Evolutionary conservation across 176 grass and related monocot genomes (phyloP), one percentile per base, ranked within the genome.

Genomic region (Otatea glauca): DNA sequence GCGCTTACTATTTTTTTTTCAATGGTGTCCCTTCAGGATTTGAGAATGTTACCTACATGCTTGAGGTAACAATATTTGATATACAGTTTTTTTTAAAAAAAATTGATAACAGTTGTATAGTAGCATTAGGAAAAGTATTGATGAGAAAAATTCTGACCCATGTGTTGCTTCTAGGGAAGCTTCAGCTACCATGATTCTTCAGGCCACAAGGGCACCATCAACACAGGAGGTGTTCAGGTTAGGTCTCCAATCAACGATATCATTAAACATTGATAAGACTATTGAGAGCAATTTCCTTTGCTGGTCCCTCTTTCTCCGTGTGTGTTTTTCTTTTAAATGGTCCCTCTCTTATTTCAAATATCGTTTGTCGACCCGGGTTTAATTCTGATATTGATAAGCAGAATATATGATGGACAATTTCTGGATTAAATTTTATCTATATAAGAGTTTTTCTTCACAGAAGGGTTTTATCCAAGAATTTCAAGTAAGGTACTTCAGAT

Each of bases 161-260:
- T 35, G 13, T 25, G 20, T 81, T 82, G 20, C 15, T 82, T 42
- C 39, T 87, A 98, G 95, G 95, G 95, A 54, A 41, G 89, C 16
- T 65, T 91, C 21, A 91, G 87, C 77, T 94, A 93, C 74, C 87
- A 93, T 87, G 95, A 98, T 56, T 95, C 91, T 84, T 90, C 95
- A 25, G 95, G 91, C 21, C 95, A 95, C 79, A 93, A 95, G 67
- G 95, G 95, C 60, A 98, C 87, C 25, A 93, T 98, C 70, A 84
- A 37, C 54, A 17, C 89, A n/a, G 92, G 92, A 76, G 92, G 93
- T 80, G 85, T 93, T 62, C 95, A 98, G 95, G 92, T 97, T 91
- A 92, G 90, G 69, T 88, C 17, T 54, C 41, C 34, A 12, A 65
- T 79, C 35, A 72, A 35, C 34, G 45, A 32, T 29, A 58, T 13